Evolutionary conservation across 2,329 filamentous ascomycete species (phyloP).

Genomic region (Sclerotinia minor): DNA sequence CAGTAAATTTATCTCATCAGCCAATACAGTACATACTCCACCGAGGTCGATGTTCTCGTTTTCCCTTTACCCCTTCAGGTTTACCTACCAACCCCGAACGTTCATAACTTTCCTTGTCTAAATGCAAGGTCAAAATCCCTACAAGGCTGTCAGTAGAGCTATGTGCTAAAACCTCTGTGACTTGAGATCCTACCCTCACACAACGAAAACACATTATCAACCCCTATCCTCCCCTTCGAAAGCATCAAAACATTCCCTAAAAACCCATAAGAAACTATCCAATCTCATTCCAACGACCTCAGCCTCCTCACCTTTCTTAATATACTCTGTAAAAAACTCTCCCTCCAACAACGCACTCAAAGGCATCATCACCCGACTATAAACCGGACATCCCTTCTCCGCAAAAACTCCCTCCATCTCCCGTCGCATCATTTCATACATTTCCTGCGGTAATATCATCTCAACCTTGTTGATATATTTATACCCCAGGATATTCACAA

Average conservation of each 20-base stretch:
- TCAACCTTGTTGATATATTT: conserved; percentile 71
- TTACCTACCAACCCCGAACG: conserved; percentile 76
- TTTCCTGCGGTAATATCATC: conserved; percentile 68
- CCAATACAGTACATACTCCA: conserved; percentile 59
- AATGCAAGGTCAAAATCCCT: conserved; percentile 73
- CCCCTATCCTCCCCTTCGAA: conserved; percentile 70
- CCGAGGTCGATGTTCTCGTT: conserved; percentile 62
- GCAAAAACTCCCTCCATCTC: conserved; percentile 48
- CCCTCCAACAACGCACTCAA: conserved; percentile 70
- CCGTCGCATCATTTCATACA: conserved; percentile 55
- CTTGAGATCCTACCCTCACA: conserved; percentile 56
- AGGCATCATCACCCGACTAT: conserved; percentile 70
- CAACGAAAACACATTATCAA: conserved; percentile 72
- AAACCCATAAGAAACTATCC: not conserved
- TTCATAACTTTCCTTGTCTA: conserved; percentile 82
- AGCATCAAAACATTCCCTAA: conserved; percentile 79
- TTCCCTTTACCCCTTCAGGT: conserved; percentile 59
- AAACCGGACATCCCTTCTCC: conserved; percentile 48
- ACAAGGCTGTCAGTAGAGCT: not conserved
- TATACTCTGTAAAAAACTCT: conserved; percentile 79
- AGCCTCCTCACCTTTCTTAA: conserved; percentile 57
- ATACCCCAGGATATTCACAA: conserved; percentile 64
- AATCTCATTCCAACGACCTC: not conserved
- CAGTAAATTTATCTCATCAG: conserved; percentile 32
- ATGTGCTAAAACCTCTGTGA: no score